phyloP scores from a whole-genome alignment of 495 filamentous ascomycete species.

The Hypoxylon fragiforme region DNA sequence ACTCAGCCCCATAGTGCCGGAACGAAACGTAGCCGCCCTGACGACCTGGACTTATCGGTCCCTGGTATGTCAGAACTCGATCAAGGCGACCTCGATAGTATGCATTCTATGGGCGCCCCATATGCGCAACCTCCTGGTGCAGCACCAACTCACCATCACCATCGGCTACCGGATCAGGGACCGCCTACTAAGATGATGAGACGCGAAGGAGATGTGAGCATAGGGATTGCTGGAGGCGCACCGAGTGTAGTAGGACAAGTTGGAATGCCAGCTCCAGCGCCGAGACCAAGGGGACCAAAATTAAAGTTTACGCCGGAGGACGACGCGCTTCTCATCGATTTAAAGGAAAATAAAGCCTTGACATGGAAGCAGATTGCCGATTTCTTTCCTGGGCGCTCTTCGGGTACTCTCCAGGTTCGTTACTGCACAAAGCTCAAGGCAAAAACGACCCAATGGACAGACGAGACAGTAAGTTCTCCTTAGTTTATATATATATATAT shows the following conservation, averaged over 20 bases:
- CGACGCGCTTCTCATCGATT: constrained; percentile 77
- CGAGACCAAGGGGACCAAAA: constrained; percentile 77
- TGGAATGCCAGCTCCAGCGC: constrained; percentile 80
- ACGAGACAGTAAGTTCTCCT: constrained; percentile 73
- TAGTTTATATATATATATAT: constrained; percentile 10
- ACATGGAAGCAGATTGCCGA: constrained; percentile 97
- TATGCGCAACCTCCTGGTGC: constrained; percentile 45
- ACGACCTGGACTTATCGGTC: constrained; percentile 54
- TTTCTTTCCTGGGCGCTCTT: constrained; percentile 87
- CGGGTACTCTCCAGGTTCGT: constrained; percentile 85
- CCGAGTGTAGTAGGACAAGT: constrained; percentile 77
- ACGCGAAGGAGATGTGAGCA: constrained; percentile 51
- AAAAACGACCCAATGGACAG: constrained; percentile 89
- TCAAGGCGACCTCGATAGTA: constrained; percentile 51
- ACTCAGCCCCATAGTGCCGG: constrained; percentile 48
- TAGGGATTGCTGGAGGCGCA: constrained; percentile 50
- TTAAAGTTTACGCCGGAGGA: constrained; percentile 90
- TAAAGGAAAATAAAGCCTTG: constrained; percentile 90
- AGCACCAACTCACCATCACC: constrained; percentile 68
- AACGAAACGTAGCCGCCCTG: constrained; percentile 50
- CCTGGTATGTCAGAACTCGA: constrained; percentile 55
- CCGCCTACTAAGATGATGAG: constrained; percentile 61
- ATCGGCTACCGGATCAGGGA: constrained; percentile 67
- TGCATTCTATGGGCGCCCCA: constrained; percentile 51
- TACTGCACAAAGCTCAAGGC: constrained; percentile 94